These are phyloP conservation scores for Penicillium egyptiacum DNA, from an alignment of 495 filamentous ascomycete species.

Conservation along the genomic window DNA sequence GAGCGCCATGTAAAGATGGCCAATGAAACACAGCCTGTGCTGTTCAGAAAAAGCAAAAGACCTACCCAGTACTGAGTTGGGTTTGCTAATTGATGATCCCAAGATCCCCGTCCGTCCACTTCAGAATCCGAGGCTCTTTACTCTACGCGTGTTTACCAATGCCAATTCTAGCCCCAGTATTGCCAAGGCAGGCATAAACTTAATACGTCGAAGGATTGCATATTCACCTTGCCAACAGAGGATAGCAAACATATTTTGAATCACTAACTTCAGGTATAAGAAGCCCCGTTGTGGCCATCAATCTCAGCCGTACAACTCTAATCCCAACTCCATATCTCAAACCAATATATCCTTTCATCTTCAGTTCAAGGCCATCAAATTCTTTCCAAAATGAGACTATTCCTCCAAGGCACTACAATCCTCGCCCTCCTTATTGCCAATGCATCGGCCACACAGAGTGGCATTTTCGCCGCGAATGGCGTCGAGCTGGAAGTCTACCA, in stretches of 20 bases:
- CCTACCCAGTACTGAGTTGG: neutral
- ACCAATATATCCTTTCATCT: neutral
- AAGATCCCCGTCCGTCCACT: neutral
- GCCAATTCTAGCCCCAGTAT: neutral
- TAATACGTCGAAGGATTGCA: neutral
- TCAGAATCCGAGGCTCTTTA: neutral
- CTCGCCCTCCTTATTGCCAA: neutral
- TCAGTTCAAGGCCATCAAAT: neutral
- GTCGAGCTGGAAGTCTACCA: constrained; percentile 1
- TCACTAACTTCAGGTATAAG: neutral
- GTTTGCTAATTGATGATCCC: neutral
- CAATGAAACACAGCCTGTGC: neutral
- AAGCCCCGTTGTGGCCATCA: neutral
- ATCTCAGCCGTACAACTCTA: neutral
- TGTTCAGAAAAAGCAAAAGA: neutral
- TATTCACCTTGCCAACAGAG: neutral
- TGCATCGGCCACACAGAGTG: neutral
- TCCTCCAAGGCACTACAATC: neutral
- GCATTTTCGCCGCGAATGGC: neutral
- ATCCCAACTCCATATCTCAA: neutral
- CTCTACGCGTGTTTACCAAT: neutral
- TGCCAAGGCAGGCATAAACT: neutral
- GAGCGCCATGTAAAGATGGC: neutral
- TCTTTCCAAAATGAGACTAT: constrained; percentile 3
- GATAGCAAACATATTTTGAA: neutral